Conservation (phyloP, 768 basidiomycete species). For the Mycena vulgaris region DNA sequence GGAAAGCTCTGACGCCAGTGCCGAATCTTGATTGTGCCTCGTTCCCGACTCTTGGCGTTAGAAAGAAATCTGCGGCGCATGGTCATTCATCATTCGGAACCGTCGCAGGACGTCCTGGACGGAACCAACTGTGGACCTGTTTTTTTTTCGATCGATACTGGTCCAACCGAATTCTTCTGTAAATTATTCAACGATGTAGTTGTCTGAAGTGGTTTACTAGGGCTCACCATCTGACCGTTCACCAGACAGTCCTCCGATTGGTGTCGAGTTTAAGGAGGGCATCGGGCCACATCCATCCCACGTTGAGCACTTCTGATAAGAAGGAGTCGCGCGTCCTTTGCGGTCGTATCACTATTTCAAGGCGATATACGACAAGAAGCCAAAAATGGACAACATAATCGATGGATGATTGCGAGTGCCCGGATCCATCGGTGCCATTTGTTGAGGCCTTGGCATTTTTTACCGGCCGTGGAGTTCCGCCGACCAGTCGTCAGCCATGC, state of each 20-base stretch:
- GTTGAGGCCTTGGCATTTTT: not conserved
- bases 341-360: not conserved
- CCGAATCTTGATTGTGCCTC: not conserved
- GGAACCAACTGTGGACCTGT: too few relatives aligned
- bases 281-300: too few relatives aligned
- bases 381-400: constrained; percentile 10
- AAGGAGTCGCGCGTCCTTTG: constrained; percentile 18
- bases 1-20: not conserved
- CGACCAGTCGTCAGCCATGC: too few relatives aligned
- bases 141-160: constrained; percentile 14
- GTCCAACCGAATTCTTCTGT: too few relatives aligned
- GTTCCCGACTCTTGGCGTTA: not conserved
- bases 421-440: not conserved
- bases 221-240: not conserved
- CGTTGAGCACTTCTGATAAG: too few relatives aligned
- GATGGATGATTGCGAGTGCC: constrained; percentile 1
- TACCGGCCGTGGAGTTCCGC: not conserved
- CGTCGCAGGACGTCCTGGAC: too few relatives aligned
- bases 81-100: too few relatives aligned
- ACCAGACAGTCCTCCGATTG: not conserved
- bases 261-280: not conserved
- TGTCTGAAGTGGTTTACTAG: too few relatives aligned
- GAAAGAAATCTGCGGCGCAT: too few relatives aligned
- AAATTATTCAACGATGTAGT: too few relatives aligned
- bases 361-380: constrained; percentile 8